These are phyloP conservation scores for Epichloe brachyelytri DNA, from an alignment of 2,329 filamentous ascomycete species.

Conservation along the genomic window DNA sequence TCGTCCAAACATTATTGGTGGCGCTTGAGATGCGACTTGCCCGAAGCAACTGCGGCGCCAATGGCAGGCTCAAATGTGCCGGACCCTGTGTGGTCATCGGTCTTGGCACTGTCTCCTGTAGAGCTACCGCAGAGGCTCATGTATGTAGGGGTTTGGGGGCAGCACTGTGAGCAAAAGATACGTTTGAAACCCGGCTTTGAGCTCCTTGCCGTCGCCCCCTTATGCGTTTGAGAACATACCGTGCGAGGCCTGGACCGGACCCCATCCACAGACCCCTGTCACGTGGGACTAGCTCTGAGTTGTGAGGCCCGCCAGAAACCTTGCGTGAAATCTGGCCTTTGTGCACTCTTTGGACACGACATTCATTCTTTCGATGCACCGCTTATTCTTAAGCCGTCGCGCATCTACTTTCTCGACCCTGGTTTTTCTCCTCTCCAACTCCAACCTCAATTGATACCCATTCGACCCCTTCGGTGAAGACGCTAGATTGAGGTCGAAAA, in stretches of 20 bases:
- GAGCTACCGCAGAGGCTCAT: neutral
- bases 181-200: too few relatives aligned
- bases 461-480: slow-evolving; percentile 14
- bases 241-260: neutral
- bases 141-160: too few relatives aligned
- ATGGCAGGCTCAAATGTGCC: slow-evolving; percentile 5
- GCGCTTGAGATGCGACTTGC: neutral
- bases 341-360: slow-evolving; percentile 30
- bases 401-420: slow-evolving; percentile 14
- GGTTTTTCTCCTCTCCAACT: slow-evolving; percentile 13
- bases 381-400: slow-evolving; percentile 23
- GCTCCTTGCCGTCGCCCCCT: neutral
- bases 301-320: slow-evolving; percentile 4
- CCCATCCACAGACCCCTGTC: slow-evolving; percentile 11
- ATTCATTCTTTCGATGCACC: slow-evolving; percentile 22
- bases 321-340: slow-evolving; percentile 37
- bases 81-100: neutral
- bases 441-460: slow-evolving; percentile 15
- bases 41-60: slow-evolving; percentile 7
- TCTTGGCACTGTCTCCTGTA: slow-evolving; percentile 1
- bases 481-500: slow-evolving; percentile 17
- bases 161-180: too few relatives aligned
- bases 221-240: neutral
- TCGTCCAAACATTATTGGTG: neutral
- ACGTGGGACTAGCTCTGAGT: slow-evolving; percentile 15